Conservation (phyloP, 139 green algal genomes). For the Ettlia oleoabundans region DNA sequence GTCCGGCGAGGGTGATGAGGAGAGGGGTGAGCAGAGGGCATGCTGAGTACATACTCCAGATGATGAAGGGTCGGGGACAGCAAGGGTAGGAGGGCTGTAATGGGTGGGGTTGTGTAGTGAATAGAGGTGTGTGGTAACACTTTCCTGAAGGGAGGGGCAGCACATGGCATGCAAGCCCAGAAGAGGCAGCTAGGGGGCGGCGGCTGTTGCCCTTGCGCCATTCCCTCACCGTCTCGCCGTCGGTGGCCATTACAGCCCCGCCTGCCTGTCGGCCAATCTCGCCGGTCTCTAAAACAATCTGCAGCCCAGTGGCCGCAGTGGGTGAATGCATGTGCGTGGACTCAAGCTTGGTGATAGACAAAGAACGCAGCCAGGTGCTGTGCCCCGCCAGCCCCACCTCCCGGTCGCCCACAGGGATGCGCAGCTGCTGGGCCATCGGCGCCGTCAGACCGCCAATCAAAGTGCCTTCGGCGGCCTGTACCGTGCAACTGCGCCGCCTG, state of each 20-base stretch:
- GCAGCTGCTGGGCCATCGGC: conserved; percentile 33
- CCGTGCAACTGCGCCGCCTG: background rate
- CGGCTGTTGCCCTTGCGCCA: too few relatives aligned
- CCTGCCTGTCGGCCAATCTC: conserved; percentile 94
- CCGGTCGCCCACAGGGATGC: conserved; percentile 19
- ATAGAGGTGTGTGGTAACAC: too few relatives aligned
- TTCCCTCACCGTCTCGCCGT: conserved; percentile 95
- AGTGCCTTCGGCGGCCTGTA: background rate
- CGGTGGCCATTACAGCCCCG: conserved; percentile 84
- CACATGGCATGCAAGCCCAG: too few relatives aligned
- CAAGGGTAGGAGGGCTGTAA: too few relatives aligned
- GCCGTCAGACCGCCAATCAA: conserved; percentile 14
- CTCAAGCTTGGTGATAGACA: background rate
- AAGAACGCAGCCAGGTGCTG: too few relatives aligned
- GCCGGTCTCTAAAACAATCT: conserved; percentile 90
- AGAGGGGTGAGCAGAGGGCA: too few relatives aligned
- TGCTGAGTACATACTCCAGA: too few relatives aligned
- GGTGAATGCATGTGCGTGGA: background rate
- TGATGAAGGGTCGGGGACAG: too few relatives aligned
- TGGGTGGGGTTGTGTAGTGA: too few relatives aligned
- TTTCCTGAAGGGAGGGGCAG: too few relatives aligned
- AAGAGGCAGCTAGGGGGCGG: too few relatives aligned
- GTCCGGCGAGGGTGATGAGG: too few relatives aligned
- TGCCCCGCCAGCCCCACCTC: conserved; percentile 11
- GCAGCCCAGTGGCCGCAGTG: background rate